These are phyloP conservation scores for Ramalina intermedia DNA, from an alignment of 495 filamentous ascomycete species.

Conservation along the genomic window DNA sequence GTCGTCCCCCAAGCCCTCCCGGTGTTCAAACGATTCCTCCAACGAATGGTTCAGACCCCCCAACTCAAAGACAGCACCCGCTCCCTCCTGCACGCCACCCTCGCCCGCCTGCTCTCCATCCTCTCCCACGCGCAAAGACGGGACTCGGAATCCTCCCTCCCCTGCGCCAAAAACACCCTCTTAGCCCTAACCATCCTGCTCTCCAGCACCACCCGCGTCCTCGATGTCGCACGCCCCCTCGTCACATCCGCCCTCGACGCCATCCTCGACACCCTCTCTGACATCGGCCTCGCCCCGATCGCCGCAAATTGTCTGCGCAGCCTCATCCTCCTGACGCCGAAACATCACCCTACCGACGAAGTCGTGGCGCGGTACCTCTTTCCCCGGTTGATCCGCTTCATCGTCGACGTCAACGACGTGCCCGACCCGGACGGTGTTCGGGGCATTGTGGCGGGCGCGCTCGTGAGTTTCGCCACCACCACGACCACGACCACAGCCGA, in stretches of 20 bases:
- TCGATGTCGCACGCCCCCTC: constrained; percentile 48
- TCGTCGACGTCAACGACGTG: constrained; percentile 34
- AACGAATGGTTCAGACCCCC: constrained; percentile 36
- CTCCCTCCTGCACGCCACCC: constrained; percentile 46
- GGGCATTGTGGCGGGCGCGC: constrained; percentile 50
- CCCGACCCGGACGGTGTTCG: constrained; percentile 60
- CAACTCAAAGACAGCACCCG: constrained; percentile 20
- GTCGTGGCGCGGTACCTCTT: constrained; percentile 59
- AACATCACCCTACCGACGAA: constrained; percentile 49
- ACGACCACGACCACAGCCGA: constrained; percentile 30
- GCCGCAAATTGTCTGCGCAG: constrained; percentile 78
- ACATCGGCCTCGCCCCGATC: constrained; percentile 64
- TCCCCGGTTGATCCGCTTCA: constrained; percentile 62
- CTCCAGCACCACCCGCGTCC: constrained; percentile 56
- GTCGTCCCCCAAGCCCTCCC: constrained; percentile 85
- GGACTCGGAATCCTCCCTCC: constrained; percentile 61
- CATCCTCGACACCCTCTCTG: constrained; percentile 70
- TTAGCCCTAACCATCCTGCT: constrained; percentile 79
- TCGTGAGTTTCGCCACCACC: constrained; percentile 47
- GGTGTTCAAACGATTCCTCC: constrained; percentile 81
- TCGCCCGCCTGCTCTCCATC: constrained; percentile 65
- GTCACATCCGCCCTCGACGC: constrained; percentile 56
- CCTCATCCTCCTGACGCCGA: constrained; percentile 52
- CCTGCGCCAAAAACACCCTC: constrained; percentile 87
- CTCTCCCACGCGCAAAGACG: constrained; percentile 72